Conservation (phyloP, 345 rosid genomes). For the Turnera subulata region DNA sequence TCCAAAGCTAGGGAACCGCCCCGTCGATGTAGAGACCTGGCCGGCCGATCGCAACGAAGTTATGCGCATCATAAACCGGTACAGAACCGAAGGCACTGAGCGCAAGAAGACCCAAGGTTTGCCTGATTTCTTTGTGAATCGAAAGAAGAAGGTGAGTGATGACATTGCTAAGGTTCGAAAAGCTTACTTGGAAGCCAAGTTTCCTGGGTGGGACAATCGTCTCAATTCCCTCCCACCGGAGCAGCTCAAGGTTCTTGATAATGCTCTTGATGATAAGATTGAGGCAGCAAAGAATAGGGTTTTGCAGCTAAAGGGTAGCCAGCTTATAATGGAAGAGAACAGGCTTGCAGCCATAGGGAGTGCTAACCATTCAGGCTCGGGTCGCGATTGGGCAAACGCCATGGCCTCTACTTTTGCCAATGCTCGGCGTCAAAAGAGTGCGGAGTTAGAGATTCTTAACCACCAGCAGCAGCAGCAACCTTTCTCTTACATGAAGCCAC, state of each 20-base stretch:
- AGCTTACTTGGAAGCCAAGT: conserved; percentile 20
- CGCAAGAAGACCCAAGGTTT: conserved; percentile 21
- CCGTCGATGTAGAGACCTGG: conserved; percentile 17
- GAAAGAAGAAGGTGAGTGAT: conserved; percentile 15
- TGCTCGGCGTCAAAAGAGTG: not conserved
- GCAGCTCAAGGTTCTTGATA: conserved; percentile 8
- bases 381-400: not conserved
- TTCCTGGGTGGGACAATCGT: conserved; percentile 13
- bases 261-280: conserved; percentile 7
- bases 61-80: conserved; percentile 18
- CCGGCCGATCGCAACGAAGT: conserved; percentile 12
- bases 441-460: not conserved
- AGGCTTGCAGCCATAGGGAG: not conserved
- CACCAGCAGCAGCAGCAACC: not conserved
- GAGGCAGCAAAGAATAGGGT: conserved; percentile 15
- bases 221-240: conserved; percentile 4
- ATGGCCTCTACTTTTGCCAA: not conserved
- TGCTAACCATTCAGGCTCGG: not conserved
- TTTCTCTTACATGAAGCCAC: not conserved
- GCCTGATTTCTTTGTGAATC: conserved; percentile 13
- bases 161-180: conserved; percentile 19
- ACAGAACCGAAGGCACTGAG: not conserved
- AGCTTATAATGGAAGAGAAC: not conserved
- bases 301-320: conserved; percentile 1
- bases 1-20: not conserved